These are phyloP conservation scores for Neocallimastix lanati DNA, from an alignment of 192 early-diverging fungal genomes.

Conservation along the genomic window DNA sequence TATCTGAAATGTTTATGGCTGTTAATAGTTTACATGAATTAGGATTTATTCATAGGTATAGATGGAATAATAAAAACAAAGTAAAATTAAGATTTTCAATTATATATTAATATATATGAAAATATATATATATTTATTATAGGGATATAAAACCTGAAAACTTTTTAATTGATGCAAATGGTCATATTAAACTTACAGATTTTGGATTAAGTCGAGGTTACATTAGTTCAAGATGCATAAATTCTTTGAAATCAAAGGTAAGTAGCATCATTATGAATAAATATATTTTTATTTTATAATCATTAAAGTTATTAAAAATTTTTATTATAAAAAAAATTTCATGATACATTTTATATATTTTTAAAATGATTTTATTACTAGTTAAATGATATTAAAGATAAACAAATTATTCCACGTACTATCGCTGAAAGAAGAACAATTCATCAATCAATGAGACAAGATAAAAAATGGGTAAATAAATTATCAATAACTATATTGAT, in stretches of 20 bases:
- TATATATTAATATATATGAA: constrained; percentile 1
- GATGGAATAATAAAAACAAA: too few relatives aligned
- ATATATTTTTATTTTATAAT: too few relatives aligned
- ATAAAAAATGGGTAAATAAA: constrained; percentile 9
- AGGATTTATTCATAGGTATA: constrained; percentile 68
- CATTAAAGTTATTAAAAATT: too few relatives aligned
- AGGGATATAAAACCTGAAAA: constrained; percentile 35
- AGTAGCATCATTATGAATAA: too few relatives aligned
- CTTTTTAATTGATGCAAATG: constrained; percentile 25
- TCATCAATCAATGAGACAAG: constrained; percentile 17
- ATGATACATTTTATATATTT: too few relatives aligned
- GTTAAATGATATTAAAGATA: constrained; percentile 20
- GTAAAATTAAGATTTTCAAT: not conserved
- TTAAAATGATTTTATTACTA: too few relatives aligned
- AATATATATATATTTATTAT: too few relatives aligned
- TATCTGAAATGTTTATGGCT: constrained; percentile 68
- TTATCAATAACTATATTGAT: not conserved
- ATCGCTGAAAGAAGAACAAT: constrained; percentile 15
- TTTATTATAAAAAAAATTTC: too few relatives aligned
- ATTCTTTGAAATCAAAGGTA: constrained; percentile 12
- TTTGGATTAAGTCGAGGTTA: constrained; percentile 13
- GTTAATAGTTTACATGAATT: constrained; percentile 66
- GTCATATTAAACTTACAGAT: constrained; percentile 26
- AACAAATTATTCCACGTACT: constrained; percentile 8
- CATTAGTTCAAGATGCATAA: constrained; percentile 11